These are phyloP conservation scores for Tulasnella sp. DNA, from an alignment of 768 basidiomycete genomes.

Conservation along the genomic window DNA sequence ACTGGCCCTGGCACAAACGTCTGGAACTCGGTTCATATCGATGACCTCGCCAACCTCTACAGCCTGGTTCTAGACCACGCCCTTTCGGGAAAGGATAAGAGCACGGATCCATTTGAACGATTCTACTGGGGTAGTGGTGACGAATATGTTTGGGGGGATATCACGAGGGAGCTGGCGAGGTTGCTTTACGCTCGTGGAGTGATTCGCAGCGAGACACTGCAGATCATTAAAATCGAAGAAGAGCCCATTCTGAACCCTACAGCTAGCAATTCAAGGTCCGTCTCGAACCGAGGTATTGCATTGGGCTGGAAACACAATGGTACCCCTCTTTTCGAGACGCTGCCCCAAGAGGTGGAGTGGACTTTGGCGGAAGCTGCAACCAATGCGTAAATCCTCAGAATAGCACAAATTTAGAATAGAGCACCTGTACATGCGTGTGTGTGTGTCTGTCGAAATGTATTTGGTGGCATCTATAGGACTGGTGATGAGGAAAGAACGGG, in stretches of 20 bases:
- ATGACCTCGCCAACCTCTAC: constrained; percentile 41
- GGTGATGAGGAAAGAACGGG: no score
- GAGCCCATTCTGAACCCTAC: constrained; percentile 17
- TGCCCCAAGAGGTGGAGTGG: neutral
- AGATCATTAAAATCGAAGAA: constrained; percentile 24
- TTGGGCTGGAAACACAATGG: constrained; percentile 34
- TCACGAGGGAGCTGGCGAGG: constrained; percentile 30
- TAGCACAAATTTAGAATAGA: no score
- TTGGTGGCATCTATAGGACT: no score
- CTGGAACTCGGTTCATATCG: constrained; percentile 42
- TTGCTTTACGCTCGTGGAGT: constrained; percentile 31
- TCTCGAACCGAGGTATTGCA: constrained; percentile 37
- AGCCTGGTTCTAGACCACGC: constrained; percentile 39
- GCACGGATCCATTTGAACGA: constrained; percentile 38
- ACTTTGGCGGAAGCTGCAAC: neutral
- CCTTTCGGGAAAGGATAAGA: constrained; percentile 35
- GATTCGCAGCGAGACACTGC: neutral
- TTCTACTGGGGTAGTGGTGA: constrained; percentile 41
- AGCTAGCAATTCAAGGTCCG: constrained; percentile 37
- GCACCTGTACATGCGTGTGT: no score
- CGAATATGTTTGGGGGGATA: constrained; percentile 35
- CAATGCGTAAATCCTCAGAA: neutral
- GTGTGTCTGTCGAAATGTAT: no score
- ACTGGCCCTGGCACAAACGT: constrained; percentile 40
- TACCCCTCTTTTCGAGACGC: neutral